phyloP scores from a whole-genome alignment of 768 basidiomycete species.

The Boletus rubroflammeus region DNA sequence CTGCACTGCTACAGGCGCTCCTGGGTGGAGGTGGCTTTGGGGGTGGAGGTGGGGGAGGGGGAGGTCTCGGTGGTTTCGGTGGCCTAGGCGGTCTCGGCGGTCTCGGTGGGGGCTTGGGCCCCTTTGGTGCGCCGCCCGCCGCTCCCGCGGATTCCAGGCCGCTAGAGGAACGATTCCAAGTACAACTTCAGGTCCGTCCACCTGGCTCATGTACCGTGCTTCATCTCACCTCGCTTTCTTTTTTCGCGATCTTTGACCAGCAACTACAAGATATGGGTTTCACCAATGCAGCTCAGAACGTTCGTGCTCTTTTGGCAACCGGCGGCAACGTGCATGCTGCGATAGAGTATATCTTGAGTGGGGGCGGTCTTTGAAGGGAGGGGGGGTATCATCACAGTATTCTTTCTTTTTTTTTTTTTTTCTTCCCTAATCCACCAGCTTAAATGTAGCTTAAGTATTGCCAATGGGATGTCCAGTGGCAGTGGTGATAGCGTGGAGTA shows the following conservation, averaged over 20 bases:
- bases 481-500: neutral
- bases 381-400: neutral
- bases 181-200: constrained; percentile 64
- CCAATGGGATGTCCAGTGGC: too few species aligned
- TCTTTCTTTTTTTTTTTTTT: neutral
- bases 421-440: too few species aligned
- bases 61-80: constrained; percentile 1
- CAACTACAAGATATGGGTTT: constrained; percentile 97
- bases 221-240: neutral
- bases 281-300: constrained; percentile 82
- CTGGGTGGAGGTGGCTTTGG: constrained; percentile 5
- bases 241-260: constrained; percentile 34
- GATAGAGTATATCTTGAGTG: constrained; percentile 87
- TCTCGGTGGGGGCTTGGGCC: constrained; percentile 23
- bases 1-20: constrained; percentile 39
- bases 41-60: too few species aligned
- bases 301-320: constrained; percentile 85
- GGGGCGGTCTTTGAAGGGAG: constrained; percentile 49
- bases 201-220: neutral
- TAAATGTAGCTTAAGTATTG: too few species aligned
- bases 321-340: constrained; percentile 92
- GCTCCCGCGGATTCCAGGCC: constrained; percentile 65
- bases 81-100: constrained; percentile 32
- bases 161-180: constrained; percentile 90
- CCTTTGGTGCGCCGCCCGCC: constrained; percentile 20